Conservation (phyloP, 1,139 yeast genomes). For the Zygosaccharomyces sapae region DNA sequence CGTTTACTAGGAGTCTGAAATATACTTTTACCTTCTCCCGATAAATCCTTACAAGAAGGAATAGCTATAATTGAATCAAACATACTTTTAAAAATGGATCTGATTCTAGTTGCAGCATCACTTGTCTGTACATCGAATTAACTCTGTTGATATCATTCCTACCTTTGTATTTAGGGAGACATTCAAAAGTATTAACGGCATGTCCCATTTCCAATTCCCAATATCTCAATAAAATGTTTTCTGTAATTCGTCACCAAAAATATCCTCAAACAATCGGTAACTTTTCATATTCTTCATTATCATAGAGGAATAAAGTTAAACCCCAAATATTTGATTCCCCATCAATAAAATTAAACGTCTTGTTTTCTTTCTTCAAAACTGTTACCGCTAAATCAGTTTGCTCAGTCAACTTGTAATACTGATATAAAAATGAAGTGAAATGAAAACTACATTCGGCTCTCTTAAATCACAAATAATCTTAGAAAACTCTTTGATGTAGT, state of each 20-base stretch:
- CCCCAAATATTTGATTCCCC: constrained; percentile 30
- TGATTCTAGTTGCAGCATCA: constrained; percentile 31
- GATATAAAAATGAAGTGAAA: constrained; percentile 23
- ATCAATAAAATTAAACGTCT: constrained; percentile 27
- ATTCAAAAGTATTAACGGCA: constrained; percentile 21
- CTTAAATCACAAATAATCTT: constrained; percentile 35
- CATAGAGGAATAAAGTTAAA: constrained; percentile 20
- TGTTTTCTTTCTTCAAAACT: constrained; percentile 23
- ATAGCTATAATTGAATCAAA: constrained; percentile 48
- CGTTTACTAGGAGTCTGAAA: constrained; percentile 11
- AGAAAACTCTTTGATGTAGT: constrained; percentile 47
- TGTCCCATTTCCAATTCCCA: constrained; percentile 34
- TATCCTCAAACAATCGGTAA: constrained; percentile 23
- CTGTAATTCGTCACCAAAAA: constrained; percentile 28
- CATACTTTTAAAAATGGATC: constrained; percentile 47
- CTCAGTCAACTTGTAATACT: constrained; percentile 25
- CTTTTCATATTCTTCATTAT: constrained; percentile 22
- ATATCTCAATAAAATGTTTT: constrained; percentile 23
- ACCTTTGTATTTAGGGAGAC: constrained; percentile 21
- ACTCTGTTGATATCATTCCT: constrained; percentile 33
- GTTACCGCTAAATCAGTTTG: constrained; percentile 15
- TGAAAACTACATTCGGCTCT: constrained; percentile 34
- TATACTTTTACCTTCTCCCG: constrained; percentile 7
- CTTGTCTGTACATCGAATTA: constrained; percentile 28
- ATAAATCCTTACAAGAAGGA: constrained; percentile 36